Conservation (phyloP, 2,329 filamentous ascomycete genomes). For the Talaromyces sp. region DNA sequence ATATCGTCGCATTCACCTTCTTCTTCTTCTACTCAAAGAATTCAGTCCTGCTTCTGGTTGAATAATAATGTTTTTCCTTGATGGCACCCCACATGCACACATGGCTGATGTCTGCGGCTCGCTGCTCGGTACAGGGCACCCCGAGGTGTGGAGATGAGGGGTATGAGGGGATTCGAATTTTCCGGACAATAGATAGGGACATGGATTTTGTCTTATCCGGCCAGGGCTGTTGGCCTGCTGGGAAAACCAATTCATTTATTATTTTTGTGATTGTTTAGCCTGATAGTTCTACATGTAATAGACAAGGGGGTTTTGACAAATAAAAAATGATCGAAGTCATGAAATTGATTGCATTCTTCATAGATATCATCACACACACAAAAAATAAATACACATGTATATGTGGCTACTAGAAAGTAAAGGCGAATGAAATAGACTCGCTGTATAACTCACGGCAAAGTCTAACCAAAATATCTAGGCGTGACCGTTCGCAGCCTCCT, state of each 20-base stretch:
- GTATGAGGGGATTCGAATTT: neutral
- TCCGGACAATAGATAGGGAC: neutral
- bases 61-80: neutral
- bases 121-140: neutral
- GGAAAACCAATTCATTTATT: no score
- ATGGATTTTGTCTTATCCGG: neutral
- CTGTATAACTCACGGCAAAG: neutral
- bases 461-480: neutral
- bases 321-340: neutral
- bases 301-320: no score
- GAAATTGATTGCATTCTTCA: neutral
- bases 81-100: neutral
- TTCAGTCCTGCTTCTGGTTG: neutral
- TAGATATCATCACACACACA: neutral
- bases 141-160: neutral
- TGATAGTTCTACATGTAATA: neutral
- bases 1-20: neutral
- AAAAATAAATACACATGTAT: neutral
- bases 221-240: no score
- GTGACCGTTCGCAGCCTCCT: constrained; percentile 17
- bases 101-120: neutral
- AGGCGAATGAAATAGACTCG: neutral
- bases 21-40: neutral
- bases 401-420: neutral
- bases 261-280: neutral